phyloP scores from a whole-genome alignment of 768 basidiomycete species.

The Russula brevipes region DNA sequence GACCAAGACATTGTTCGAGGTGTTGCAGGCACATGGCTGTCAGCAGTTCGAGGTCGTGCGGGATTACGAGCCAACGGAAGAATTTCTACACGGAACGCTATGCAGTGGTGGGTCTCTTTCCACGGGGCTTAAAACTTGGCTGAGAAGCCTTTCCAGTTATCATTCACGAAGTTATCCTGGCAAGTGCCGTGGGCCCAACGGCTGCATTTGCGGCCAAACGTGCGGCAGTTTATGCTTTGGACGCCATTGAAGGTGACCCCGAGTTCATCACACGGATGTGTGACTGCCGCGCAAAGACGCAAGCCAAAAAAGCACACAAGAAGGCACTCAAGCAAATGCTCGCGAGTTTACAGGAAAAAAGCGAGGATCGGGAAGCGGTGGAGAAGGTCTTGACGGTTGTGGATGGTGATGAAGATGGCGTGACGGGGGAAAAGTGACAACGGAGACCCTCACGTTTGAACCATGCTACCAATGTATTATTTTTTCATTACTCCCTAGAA shows the following conservation, averaged over 20 bases:
- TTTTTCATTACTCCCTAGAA: neutral
- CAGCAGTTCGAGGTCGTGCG: constrained; percentile 51
- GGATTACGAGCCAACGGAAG: constrained; percentile 38
- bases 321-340: constrained; percentile 35
- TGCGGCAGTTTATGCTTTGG: constrained; percentile 61
- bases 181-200: constrained; percentile 50
- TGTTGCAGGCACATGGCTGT: constrained; percentile 68
- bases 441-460: neutral
- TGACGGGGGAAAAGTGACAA: neutral
- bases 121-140: neutral
- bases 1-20: constrained; percentile 66
- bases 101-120: constrained; percentile 46
- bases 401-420: constrained; percentile 7
- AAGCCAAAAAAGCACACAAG: constrained; percentile 36
- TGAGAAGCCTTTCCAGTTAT: constrained; percentile 43
- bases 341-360: constrained; percentile 27
- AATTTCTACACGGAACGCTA: constrained; percentile 33
- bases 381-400: neutral
- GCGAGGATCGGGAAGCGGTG: constrained; percentile 20
- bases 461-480: neutral
- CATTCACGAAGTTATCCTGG: constrained; percentile 60
- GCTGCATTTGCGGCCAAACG: constrained; percentile 51
- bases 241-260: constrained; percentile 60
- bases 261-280: constrained; percentile 59
- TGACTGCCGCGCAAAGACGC: constrained; percentile 49